Base-by-base conservation (phyloP, 192 early-diverging fungal species). In the Chytriomyces sp. region DNA sequence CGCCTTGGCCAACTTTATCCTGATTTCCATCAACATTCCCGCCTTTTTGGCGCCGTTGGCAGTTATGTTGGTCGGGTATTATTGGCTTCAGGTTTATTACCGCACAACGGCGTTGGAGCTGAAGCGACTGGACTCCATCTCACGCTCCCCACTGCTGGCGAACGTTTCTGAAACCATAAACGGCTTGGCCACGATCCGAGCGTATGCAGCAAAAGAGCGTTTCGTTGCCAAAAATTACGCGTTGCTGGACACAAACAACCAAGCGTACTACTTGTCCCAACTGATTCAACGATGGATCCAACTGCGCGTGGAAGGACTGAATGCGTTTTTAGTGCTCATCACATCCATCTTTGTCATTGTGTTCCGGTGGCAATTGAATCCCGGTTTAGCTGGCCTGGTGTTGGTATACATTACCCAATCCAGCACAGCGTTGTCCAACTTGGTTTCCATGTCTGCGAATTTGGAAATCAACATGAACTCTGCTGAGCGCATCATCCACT, bases 141-240 rank as follows among this genome's bases (percentile, higher is more conserved):
- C 92, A 18, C 82, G 91, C 46, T 91, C 92, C 2, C 90, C 93
- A 1, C 80, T 97, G 2, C 94, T 92, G 77, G 83, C 94, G 0
- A 91, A 93, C 59, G 64, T 97, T 69, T 76, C 88, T 5, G 94
- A 97, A 73, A 90, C 92, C 0, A 79, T 96, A 16, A 89, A 84
- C 47, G 96, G 96, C 0, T 57, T 95, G 7, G 80, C 91, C 7
- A 97, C 95, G 2, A 96, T 98, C 78, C 88, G 94, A 35, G 94
- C 94, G 0, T 96, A 92, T n/a, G 64, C 13, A 86, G 89, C 48
- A 78, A 85, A 53, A 65, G 93, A 6, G 86, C 90, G n/a, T 88
- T 95, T 65, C 57, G 77, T 78, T 3, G 7, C 26, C 64, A 64
- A 50, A 65, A 63, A 63, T n/a, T 10, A 45, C n/a, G 7, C 7